Evolutionary conservation across 768 basidiomycete species (phyloP).

Genomic region (Austroboletus eburneus): DNA sequence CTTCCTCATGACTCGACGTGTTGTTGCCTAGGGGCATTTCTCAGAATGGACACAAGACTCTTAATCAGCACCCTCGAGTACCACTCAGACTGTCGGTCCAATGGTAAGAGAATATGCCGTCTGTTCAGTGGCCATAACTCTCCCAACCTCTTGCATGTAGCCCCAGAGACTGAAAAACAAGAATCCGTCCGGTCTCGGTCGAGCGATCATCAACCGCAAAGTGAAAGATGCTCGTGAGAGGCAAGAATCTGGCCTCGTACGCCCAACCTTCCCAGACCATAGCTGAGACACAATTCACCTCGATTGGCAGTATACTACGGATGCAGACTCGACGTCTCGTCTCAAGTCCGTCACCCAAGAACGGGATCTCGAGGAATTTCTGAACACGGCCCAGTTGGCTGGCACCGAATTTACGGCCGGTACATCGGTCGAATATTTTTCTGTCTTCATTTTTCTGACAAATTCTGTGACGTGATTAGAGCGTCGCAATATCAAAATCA

Average conservation of each 20-base stretch:
- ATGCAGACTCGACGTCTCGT: constrained; percentile 60
- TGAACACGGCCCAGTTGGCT: constrained; percentile 91
- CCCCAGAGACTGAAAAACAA: constrained; percentile 55
- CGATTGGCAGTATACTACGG: constrained; percentile 58
- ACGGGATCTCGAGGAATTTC: constrained; percentile 90
- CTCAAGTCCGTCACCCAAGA: constrained; percentile 95
- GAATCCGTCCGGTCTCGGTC: constrained; percentile 82
- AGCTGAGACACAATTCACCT: constrained; percentile 1
- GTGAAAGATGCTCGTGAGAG: constrained; percentile 37
- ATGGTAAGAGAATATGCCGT: constrained; percentile 11
- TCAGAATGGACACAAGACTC: constrained; percentile 4
- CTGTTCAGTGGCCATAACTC: background rate
- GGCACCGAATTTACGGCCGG: constrained; percentile 96
- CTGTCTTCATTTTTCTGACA: background rate
- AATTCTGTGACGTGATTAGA: constrained; percentile 39
- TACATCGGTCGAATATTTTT: constrained; percentile 31
- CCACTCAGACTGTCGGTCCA: background rate
- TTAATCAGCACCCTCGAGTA: constrained; percentile 15
- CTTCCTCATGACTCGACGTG: no score
- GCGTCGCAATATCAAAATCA: constrained; percentile 75
- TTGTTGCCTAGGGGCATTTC: constrained; percentile 7
- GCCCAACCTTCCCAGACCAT: constrained; percentile 21
- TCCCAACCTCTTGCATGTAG: constrained; percentile 26
- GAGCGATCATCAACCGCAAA: constrained; percentile 92
- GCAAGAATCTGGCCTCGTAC: constrained; percentile 55